Base-by-base conservation (phyloP, 1,284 basidiomycete species). In the Gymnopus androsaceus region DNA sequence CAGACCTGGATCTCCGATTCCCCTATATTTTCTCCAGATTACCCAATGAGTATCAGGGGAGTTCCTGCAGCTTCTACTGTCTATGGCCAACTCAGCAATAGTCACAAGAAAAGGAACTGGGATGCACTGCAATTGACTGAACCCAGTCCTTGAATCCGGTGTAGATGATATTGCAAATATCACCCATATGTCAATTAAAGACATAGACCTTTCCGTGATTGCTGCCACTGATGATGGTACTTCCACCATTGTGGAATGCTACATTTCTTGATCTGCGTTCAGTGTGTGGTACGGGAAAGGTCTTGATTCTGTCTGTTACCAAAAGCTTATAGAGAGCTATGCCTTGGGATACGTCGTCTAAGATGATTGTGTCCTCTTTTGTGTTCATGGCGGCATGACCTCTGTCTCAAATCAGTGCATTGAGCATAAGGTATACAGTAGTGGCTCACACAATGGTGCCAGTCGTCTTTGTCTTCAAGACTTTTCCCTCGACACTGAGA, bases 151-250 rank as follows among this genome's bases (percentile, higher is more conserved):
- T 28, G 7, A 48, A 11, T 28, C 62, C 47, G 14, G 60, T 55
- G 19, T 27, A 52, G 50, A 68, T 55, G 33, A 57, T 37, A 25
- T 65, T 56, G 1, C 59, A 34, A 12, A 60, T 31, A 2, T 56
- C 46, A 21, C 63, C 61, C 25, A 52, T 64, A 17, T 59, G 54
- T 27, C 61, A 38, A 40, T 66, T 61, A 38, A 63, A 67, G 2
- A 64, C 47, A 33, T 67, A 66, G 14, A 68, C 61, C 3, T 59
- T 36, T 6, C 66, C 66, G 51, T 68, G 64, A 53, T 68, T 63
- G 49, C 66, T 67, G 3, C 64, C 60, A 50, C 60, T 62, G 34
- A 66, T 52, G 12, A 67, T 60, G n/a, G 7, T 56, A 31, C 17
- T 51, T 1, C 17, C 27, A 9, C 40, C 49, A 28, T 51, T 31